A percentile compares a stretch with the other conserved stretches of the same genome.
phyloP scores from a whole-genome alignment of 2,329 filamentous ascomycete genomes.

The Penicillium sp. region DNA sequence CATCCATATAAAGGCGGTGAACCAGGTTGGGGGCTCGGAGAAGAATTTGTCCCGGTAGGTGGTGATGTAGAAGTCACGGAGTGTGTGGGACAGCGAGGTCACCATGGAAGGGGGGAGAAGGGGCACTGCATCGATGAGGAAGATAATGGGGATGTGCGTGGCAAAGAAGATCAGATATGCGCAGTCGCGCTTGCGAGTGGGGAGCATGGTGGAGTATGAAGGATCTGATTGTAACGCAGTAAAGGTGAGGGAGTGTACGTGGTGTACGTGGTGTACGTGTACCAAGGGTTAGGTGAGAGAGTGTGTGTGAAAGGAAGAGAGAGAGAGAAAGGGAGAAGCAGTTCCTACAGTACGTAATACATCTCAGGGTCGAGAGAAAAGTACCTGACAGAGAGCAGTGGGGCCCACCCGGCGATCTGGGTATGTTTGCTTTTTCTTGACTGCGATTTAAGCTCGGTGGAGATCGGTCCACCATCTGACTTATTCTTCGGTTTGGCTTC shows the following conservation, averaged over 20 bases:
- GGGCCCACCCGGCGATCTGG: conserved; percentile 11
- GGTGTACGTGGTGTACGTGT: no score
- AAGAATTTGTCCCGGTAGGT: conserved; percentile 66
- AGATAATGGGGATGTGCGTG: conserved; percentile 61
- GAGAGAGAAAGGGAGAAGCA: not conserved
- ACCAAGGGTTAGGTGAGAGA: no score
- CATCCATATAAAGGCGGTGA: conserved; percentile 56
- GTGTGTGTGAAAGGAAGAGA: no score
- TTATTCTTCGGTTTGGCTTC: no score
- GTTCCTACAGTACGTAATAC: not conserved
- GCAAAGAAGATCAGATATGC: conserved; percentile 58
- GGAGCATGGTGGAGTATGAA: conserved; percentile 6
- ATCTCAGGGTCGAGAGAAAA: not conserved
- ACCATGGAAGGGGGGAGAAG: conserved; percentile 55
- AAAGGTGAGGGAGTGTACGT: not conserved
- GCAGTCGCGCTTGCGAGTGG: conserved; percentile 38
- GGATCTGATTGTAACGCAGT: not conserved
- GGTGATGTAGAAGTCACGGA: conserved; percentile 58
- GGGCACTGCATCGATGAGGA: conserved; percentile 60
- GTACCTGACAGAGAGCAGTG: conserved; percentile 2
- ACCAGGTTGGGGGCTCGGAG: conserved; percentile 53
- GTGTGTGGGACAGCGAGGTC: conserved; percentile 47
- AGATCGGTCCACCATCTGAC: not conserved
- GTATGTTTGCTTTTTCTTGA: conserved; percentile 16
- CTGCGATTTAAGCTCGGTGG: conserved; percentile 13